phyloP scores from a whole-genome alignment of 2,329 filamentous ascomycete genomes.

The Talaromyces sp. region DNA sequence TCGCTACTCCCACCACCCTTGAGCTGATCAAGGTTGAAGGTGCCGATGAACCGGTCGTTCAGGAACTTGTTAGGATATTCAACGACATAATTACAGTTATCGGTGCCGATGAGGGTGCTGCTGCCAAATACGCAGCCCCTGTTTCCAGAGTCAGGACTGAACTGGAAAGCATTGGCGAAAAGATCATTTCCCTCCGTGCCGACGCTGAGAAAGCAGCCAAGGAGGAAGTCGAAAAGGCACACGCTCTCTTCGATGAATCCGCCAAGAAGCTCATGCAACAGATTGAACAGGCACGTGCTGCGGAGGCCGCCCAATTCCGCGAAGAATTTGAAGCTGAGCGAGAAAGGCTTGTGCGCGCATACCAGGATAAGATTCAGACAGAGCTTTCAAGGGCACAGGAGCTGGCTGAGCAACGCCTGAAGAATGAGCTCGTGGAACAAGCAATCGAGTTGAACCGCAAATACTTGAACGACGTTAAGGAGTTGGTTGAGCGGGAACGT shows the following conservation, averaged over 20 bases:
- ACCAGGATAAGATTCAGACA: conserved; percentile 74
- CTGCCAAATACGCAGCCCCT: conserved; percentile 72
- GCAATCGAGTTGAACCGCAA: conserved; percentile 82
- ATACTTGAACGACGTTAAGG: conserved; percentile 74
- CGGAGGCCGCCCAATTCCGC: conserved; percentile 79
- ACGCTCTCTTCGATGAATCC: conserved; percentile 79
- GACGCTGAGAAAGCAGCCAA: conserved; percentile 70
- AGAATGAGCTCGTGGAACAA: conserved; percentile 86
- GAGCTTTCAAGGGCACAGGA: conserved; percentile 77
- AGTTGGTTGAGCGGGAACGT: conserved; percentile 84
- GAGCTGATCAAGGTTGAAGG: conserved; percentile 74
- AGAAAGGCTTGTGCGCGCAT: conserved; percentile 71
- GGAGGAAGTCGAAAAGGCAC: conserved; percentile 67
- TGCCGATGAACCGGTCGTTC: conserved; percentile 80
- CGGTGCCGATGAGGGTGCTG: conserved; percentile 74
- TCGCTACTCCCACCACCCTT: conserved; percentile 63
- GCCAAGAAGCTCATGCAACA: conserved; percentile 83
- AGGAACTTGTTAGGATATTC: conserved; percentile 90
- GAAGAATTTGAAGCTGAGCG: conserved; percentile 88
- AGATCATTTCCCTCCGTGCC: conserved; percentile 72
- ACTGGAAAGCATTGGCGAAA: conserved; percentile 71
- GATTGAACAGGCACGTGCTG: conserved; percentile 78
- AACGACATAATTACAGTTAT: conserved; percentile 94
- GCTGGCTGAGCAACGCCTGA: conserved; percentile 76
- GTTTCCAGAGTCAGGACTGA: conserved; percentile 84